Conservation (phyloP, 768 basidiomycete species). For the Steccherinum ochraceum region DNA sequence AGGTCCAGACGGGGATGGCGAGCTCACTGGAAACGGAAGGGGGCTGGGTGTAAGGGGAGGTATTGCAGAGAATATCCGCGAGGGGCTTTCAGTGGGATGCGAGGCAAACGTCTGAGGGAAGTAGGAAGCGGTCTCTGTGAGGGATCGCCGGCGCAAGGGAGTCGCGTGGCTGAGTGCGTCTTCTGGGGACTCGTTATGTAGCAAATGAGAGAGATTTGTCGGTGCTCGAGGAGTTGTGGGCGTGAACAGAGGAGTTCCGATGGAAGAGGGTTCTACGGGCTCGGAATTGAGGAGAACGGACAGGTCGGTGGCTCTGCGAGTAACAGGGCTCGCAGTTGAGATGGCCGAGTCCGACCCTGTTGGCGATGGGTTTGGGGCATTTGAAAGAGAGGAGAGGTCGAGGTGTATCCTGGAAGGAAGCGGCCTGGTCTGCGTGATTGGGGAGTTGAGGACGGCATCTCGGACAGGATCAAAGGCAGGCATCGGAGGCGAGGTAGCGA, state of each 20-base stretch:
- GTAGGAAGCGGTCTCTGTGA: constrained; percentile 19
- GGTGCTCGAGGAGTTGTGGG: constrained; percentile 23
- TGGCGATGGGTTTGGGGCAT: constrained; percentile 29
- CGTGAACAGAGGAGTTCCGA: constrained; percentile 38
- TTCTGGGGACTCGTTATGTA: constrained; percentile 21
- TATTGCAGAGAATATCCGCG: neutral
- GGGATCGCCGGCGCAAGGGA: constrained; percentile 18
- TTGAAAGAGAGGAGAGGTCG: constrained; percentile 15
- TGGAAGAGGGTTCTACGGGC: constrained; percentile 30
- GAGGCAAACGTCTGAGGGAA: constrained; percentile 11
- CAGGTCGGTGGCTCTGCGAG: constrained; percentile 69
- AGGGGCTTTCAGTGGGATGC: constrained; percentile 3
- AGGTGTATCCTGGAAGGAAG: constrained; percentile 24
- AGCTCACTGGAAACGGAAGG: neutral
- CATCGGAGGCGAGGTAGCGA: too few species aligned
- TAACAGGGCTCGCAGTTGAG: constrained; percentile 36
- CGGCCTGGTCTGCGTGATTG: constrained; percentile 42
- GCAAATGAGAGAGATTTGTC: constrained; percentile 32
- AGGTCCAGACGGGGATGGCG: constrained; percentile 1
- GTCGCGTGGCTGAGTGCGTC: constrained; percentile 23
- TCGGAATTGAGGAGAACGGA: constrained; percentile 69
- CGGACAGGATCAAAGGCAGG: constrained; percentile 83
- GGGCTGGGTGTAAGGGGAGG: constrained; percentile 1
- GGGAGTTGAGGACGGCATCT: constrained; percentile 80
- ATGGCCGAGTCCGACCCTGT: constrained; percentile 27